Percentiles rank a stretch among this genome's conserved stretches.
Evolutionary conservation across 495 filamentous ascomycete species (phyloP).

Genomic region (Aspergillus ellipticus): DNA sequence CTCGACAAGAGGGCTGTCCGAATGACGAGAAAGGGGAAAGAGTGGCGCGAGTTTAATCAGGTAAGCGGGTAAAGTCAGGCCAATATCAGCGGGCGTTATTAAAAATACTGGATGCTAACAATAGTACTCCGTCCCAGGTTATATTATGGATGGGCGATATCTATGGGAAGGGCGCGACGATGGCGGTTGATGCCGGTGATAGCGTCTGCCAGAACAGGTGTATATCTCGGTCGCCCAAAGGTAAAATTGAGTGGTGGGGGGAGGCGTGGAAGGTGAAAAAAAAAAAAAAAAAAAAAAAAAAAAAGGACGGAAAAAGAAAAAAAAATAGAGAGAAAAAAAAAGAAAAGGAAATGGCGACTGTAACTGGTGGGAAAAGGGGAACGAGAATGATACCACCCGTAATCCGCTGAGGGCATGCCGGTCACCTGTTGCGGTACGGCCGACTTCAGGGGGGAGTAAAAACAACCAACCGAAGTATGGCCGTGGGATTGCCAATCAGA

Average conservation of each 20-base stretch:
- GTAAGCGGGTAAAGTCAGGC: neutral
- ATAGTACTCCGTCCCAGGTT: neutral
- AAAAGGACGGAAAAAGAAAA: neutral
- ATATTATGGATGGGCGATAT: neutral
- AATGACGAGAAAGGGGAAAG: slow-evolving; percentile 4
- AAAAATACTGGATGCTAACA: neutral
- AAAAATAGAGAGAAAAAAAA: neutral
- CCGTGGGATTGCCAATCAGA: slow-evolving; percentile 5
- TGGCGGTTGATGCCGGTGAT: slow-evolving; percentile 34
- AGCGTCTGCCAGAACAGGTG: slow-evolving; percentile 1
- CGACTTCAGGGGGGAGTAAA: slow-evolving; percentile 4
- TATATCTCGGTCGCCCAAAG: neutral
- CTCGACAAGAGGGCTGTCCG: slow-evolving; percentile 11
- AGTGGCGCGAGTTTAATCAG: slow-evolving; percentile 2
- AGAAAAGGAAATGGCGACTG: neutral
- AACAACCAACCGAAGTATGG: slow-evolving; percentile 13
- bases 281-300: neutral
- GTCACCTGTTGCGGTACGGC: slow-evolving; percentile 7
- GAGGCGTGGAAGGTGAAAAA: neutral
- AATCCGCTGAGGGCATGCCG: neutral
- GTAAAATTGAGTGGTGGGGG: slow-evolving; percentile 3
- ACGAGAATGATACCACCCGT: neutral
- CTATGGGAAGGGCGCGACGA: slow-evolving; percentile 15
- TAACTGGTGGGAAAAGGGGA: slow-evolving; percentile 9
- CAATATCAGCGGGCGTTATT: neutral